Evolutionary conservation across 495 filamentous ascomycete species (phyloP).

Genomic region (Aspergillus saccharolyticus): DNA sequence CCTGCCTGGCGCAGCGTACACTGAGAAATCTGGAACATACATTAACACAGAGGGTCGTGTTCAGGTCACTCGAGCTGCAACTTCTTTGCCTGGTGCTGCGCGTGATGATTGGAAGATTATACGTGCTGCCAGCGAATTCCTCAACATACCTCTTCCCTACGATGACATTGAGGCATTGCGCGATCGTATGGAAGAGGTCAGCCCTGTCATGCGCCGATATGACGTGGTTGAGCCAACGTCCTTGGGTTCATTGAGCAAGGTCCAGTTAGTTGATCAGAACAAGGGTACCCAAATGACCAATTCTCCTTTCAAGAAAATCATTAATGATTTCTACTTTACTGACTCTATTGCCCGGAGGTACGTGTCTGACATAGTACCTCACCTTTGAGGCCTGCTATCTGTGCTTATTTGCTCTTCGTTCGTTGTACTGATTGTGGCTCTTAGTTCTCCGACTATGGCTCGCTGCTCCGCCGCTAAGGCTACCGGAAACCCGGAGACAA

Average conservation of each 20-base stretch:
- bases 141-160: conserved; percentile 83
- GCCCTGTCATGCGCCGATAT: conserved; percentile 80
- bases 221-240: conserved; percentile 80
- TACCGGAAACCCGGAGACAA: conserved; percentile 63
- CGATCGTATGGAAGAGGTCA: conserved; percentile 93
- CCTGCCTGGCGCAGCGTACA: conserved; percentile 90
- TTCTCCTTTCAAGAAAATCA: conserved; percentile 68
- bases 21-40: conserved; percentile 94
- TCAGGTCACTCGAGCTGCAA: conserved; percentile 86
- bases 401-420: conserved; percentile 4
- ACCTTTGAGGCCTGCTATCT: conserved; percentile 2
- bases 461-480: conserved; percentile 84
- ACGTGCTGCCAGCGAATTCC: conserved; percentile 82
- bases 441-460: conserved; percentile 93
- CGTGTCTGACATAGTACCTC: conserved; percentile 16
- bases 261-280: conserved; percentile 92
- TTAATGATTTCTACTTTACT: conserved; percentile 97
- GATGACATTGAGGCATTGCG: conserved; percentile 83
- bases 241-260: conserved; percentile 68
- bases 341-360: conserved; percentile 92
- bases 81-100: conserved; percentile 77
- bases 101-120: conserved; percentile 99
- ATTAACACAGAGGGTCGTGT: conserved; percentile 96
- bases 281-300: conserved; percentile 68
- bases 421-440: conserved; percentile 23